These are phyloP conservation scores for Babesia ovata DNA, from an alignment of 169 alveolate species.

Conservation along the genomic window DNA sequence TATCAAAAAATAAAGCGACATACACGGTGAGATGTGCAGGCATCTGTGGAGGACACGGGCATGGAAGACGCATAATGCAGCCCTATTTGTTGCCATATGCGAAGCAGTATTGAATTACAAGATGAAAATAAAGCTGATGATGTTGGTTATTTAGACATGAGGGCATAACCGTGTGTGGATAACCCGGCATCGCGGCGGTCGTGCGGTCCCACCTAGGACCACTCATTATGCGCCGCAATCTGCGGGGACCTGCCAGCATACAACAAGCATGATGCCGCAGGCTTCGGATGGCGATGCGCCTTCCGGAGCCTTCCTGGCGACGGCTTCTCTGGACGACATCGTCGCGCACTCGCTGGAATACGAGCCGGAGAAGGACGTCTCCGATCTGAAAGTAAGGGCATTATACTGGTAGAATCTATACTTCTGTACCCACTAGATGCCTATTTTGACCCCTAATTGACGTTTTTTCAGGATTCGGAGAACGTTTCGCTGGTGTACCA, in stretches of 20 bases:
- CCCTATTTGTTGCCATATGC: too few species aligned
- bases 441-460: background rate
- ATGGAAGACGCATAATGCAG: too few species aligned
- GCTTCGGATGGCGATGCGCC: background rate
- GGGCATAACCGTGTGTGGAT: background rate
- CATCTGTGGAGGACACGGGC: too few species aligned
- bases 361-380: slow-evolving; percentile 21
- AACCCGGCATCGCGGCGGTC: too few species aligned
- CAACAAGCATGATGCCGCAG: background rate
- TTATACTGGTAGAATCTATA: too few species aligned
- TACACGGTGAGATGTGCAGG: too few species aligned
- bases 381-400: slow-evolving; percentile 43
- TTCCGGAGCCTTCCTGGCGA: slow-evolving; percentile 13
- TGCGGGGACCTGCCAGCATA: too few species aligned
- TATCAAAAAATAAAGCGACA: too few species aligned
- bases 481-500: slow-evolving; percentile 37
- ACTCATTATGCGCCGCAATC: too few species aligned
- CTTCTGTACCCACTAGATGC: background rate
- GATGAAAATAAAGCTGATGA: too few species aligned
- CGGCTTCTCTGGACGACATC: slow-evolving; percentile 28
- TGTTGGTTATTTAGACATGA: background rate
- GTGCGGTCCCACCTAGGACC: too few species aligned
- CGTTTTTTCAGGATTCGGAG: slow-evolving; percentile 51
- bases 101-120: too few species aligned
- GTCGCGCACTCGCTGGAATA: slow-evolving; percentile 34